These are phyloP conservation scores for Eimeria brunetti DNA, from an alignment of 169 alveolate species.

Conservation along the genomic window DNA sequence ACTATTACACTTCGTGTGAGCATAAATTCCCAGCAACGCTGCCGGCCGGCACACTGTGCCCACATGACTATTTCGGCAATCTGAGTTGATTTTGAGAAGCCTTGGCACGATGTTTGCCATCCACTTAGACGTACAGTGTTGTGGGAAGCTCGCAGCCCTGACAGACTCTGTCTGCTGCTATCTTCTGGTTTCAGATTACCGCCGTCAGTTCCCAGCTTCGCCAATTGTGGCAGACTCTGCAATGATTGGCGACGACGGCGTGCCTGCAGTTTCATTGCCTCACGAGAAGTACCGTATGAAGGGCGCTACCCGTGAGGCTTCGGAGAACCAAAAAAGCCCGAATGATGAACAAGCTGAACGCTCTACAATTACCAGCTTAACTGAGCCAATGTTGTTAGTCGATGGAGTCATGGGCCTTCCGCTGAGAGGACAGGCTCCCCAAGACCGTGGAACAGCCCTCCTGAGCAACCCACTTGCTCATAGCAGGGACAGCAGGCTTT, in stretches of 20 bases:
- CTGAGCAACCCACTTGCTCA: conserved; percentile 61
- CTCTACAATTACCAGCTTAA: conserved; percentile 23
- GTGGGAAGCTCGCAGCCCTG: neutral
- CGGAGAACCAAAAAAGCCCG: neutral
- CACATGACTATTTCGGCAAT: neutral
- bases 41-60: neutral
- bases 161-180: neutral
- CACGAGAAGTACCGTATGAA: conserved; percentile 10
- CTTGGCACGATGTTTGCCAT: neutral
- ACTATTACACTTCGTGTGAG: conserved; percentile 59
- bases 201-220: conserved; percentile 69
- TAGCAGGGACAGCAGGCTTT: conserved; percentile 32
- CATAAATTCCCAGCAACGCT: neutral
- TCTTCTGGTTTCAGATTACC: conserved; percentile 16
- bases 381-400: conserved; percentile 62
- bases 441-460: conserved; percentile 56
- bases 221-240: conserved; percentile 72
- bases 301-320: neutral
- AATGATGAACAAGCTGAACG: conserved; percentile 8
- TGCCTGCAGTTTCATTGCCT: conserved; percentile 62
- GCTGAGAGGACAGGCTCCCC: conserved; percentile 59
- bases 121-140: neutral
- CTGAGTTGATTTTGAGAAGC: neutral
- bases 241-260: conserved; percentile 49
- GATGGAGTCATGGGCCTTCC: conserved; percentile 61